Conservation (phyloP, 176 grass and related monocot species). For the Carex littledalei region DNA sequence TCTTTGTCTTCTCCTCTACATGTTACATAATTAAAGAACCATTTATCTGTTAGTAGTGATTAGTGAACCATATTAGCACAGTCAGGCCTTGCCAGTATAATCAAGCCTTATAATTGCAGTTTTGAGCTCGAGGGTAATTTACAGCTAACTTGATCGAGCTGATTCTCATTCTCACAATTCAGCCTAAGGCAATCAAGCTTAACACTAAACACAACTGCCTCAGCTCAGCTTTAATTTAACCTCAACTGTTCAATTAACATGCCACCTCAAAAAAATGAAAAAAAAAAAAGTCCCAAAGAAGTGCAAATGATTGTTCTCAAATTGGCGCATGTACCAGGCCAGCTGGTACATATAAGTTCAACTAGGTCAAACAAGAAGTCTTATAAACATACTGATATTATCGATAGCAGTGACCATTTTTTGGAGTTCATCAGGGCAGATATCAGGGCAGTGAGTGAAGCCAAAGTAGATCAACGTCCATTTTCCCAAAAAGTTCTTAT, state of each 20-base stretch:
- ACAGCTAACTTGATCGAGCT: not conserved
- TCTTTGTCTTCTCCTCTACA: conserved; percentile 58
- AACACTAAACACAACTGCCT: too few relatives aligned
- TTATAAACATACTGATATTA: conserved; percentile 52
- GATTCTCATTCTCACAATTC: not conserved
- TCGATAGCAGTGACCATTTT: conserved; percentile 63
- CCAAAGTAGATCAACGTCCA: conserved; percentile 73
- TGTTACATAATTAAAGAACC: conserved; percentile 7
- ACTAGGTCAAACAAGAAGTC: not conserved
- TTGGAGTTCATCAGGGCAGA: conserved; percentile 76
- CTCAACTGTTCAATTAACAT: not conserved
- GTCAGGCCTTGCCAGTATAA: not conserved
- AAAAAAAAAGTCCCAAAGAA: not conserved
- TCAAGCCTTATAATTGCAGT: not conserved
- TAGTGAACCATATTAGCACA: not conserved
- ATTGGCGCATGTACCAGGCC: too few relatives aligned
- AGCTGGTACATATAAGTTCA: too few relatives aligned
- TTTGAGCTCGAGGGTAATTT: not conserved
- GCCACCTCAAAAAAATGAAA: not conserved
- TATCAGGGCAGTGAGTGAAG: conserved; percentile 75
- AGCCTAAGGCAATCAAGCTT: too few relatives aligned
- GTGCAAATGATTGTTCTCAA: not conserved
- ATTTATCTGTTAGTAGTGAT: not conserved
- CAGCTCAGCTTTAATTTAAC: not conserved
- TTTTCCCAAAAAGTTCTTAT: conserved; percentile 75